Conservation (phyloP, 129 eudicot genomes). For the Arctium lappa region DNA sequence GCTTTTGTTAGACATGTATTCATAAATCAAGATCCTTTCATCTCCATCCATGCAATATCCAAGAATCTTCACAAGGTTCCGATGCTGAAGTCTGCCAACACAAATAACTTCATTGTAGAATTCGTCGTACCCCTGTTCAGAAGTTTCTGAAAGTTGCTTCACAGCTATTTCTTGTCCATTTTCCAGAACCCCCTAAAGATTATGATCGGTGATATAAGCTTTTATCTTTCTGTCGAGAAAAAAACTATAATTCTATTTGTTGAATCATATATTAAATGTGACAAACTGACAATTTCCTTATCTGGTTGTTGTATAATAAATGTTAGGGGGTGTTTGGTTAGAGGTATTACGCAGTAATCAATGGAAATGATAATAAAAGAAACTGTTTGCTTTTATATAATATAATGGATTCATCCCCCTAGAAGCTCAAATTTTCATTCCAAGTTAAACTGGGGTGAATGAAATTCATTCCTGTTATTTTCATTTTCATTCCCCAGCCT, state of each 20-base stretch:
- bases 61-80: conserved; percentile 37
- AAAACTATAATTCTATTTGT: not conserved
- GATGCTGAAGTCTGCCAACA: conserved; percentile 41
- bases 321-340: no score
- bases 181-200: conserved; percentile 20
- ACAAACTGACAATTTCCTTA: no score
- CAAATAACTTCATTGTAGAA: conserved; percentile 43
- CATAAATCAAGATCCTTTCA: conserved; percentile 39
- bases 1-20: conserved; percentile 45
- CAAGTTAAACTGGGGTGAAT: no score
- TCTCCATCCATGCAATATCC: conserved; percentile 40
- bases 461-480: no score
- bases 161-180: conserved; percentile 37
- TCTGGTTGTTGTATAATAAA: no score
- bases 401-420: no score
- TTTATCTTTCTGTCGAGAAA: not conserved
- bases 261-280: no score
- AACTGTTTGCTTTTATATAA: no score
- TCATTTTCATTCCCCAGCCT: no score
- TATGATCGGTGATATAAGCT: not conserved
- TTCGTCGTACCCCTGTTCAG: conserved; percentile 41
- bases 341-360: no score
- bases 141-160: conserved; percentile 35
- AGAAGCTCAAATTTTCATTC: no score
- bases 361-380: no score